Evolutionary conservation across 2,329 filamentous ascomycete species (phyloP), one percentile per base, ranked within the genome.

Genomic region (Aspergillus sp.): DNA sequence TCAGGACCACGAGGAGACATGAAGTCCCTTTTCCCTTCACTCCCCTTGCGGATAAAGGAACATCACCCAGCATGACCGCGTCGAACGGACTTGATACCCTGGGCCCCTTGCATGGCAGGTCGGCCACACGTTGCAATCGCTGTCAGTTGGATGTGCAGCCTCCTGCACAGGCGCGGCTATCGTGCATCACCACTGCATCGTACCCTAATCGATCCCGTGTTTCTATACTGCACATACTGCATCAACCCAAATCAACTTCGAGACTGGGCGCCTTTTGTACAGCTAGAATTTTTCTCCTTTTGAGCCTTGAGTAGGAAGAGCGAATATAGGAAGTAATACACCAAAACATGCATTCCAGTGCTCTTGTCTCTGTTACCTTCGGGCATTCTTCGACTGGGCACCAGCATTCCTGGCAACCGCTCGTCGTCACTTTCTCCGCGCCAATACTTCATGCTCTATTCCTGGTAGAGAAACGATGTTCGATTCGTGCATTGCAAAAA

Each of bases 1-100:
- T 76, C 74, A 73, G 68, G 83, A 86, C 63, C 80, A 88, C 51
- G 78, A 80, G 59, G 82, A 82, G 54, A 69, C 58, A 52, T 67
- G 59, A 61, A 58, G 57, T 55, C 53, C 52, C 49, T 57, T 53
- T 49, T 63, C 61, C 63, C 64, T 66, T 56, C 55, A 43, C 50
- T 63, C 62, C 63, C 62, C 63, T 63, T 66, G 56, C 55, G 44
- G 48, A 53, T 59, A 65, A 58, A 60, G 53, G 56, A 49, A 55
- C 56, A 39, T 49, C 52, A 55, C 57, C 15, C 13, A 19, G 19
- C 10, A 12, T 39, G 37, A 39, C 37, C 37, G 17, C 10, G 37
- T 39, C 47, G 53, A 52, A 51, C 51, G 41, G 47, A 49, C 46
- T 52, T 50, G 46, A 43, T 50, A 39, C 48, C 56, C 17, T 19